Base-by-base conservation (phyloP, 1,139 yeast genomes). In the Meyerozyma elateridarum region DNA sequence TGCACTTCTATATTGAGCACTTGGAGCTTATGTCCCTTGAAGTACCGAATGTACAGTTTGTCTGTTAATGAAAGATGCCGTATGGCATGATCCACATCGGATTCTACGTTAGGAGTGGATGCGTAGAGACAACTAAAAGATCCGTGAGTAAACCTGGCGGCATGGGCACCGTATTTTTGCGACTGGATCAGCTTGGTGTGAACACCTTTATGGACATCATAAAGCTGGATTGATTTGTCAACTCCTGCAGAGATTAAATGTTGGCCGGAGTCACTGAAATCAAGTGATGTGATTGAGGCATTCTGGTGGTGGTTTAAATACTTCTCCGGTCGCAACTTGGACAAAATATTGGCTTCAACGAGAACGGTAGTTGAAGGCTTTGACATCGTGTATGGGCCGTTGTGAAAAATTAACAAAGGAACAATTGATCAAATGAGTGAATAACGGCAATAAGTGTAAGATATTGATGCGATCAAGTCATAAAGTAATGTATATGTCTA, bases 121-220 rank as follows among this genome's bases (percentile, higher is more conserved):
- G 95, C 89, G 51, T 85, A 87, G 4, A 91, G 64, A 48, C 93
- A 81, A 44, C 82, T 78, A 36, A 77, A 70, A 27, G 78, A 81
- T 29, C 73, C 70, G 48, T 87, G 95, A 1, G 96, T 80, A 54
- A 91, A 91, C 30, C 79, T 68, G 2, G 96, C 96, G 26, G 85
- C 59, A 49, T 85, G 88, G 36, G 89, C 87, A 0, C 99, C 98
- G 47, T 91, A 91, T 51, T 91, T 91, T 57, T 87, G 91, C 15
- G 94, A 81, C 42, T 77, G 82, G 5, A 85, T 71, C 5, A 87
- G 78, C 41, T 76, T 79, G 31, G 63, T 44, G 42, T 77, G 82
- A 20, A 72, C 65, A 1, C 96, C 96, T 34, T 75, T 69, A 30
- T 76, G 70, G 17, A 79, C 70, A 56, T 89, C 95, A 52, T 87